Evolutionary conservation across 192 early-diverging fungal genomes (phyloP), one percentile per base, ranked within the genome.

Genomic region (Powellomyces hirtus): DNA sequence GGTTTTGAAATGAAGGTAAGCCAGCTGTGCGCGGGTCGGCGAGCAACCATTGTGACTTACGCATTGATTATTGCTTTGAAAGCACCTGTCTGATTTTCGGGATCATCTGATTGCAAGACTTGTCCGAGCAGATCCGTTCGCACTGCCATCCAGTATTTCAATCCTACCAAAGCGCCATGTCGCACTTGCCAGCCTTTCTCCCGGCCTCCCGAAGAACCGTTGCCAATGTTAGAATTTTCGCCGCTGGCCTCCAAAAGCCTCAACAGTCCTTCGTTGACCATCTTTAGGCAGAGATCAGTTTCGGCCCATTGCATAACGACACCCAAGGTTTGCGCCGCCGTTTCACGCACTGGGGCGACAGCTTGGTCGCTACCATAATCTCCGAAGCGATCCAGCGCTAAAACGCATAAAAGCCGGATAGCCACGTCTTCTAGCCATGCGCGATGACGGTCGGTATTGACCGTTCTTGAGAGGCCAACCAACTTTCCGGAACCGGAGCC

Each of bases 331-430:
- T 89, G 82, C 18, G 89, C 92, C 53, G 93, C 95, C 0, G 95
- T 97, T 73, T 99, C 97, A 50, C 97, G 87, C 10, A 99, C 97
- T 7, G 97, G 97, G 4, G 90, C 91, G 34, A 96, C 92, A 1
- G 95, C 93, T 68, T 94, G 92, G 75, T 98, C 96, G 5, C 91
- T 89, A 22, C 94, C 91, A 77, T 95, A 99, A 79, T 99, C 97
- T 5, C 91, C 92, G 73, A 99, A 99, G 20, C 95, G 84, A 75
- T 99, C 97, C 61, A 97, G 77, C 4, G 91, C 88, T 64, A 99
- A 90, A 14, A 99, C 94, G 67, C 94, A 96, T 29, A 96, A 70
- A n/a, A 99, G 78, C 16, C 94, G 86, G 27, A 96, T 90, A 0
- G 88, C 84, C 14, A 94, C 76, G 75, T 99, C 95, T 64, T 96